Base-by-base conservation (phyloP, 164 flowering plant genomes). In the Cinnamomum chago region DNA sequence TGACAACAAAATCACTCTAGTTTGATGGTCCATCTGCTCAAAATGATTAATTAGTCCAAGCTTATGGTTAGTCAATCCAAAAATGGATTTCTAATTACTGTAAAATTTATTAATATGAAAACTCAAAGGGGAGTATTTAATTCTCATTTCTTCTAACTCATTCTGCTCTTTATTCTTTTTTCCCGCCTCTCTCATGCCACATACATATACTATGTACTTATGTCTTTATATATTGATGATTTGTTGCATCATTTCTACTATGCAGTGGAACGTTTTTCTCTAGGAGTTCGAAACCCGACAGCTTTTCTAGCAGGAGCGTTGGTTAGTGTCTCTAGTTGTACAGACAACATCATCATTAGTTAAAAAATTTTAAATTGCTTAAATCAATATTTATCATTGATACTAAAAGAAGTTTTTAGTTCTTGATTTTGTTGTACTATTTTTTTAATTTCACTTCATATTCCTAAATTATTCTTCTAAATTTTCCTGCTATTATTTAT, bases 271-370 rank as follows among this genome's bases (percentile, higher is more conserved):
- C 85, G 97, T 13, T 86, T 91, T 80, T 93, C 97, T 12, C 65
- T 92, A 70, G 97, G 97, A 83, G 90, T 89, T 73, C 84, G 98
- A 79, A 93, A 91, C 73, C 93, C 98, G 27, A 91, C 95, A 67
- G 86, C 92, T 80, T 93, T 93, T 79, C 79, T 93, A 3, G 97
- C 97, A 73, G 97, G 97, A 60, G 86, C 96, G 40, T 28, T 87
- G 95, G 98, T 90, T 25, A 79, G 90, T 89, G 64, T 5, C 51
- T 68, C 69, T 30, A 17, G 12, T 5, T 66, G 14, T 52, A 14
- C 58, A 52, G 17, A 52, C 18, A 17, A 52, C 58, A 7, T 52
- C 14, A 17, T 17, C 58, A 52, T 13, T 52, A 13, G 58, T 14
- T 20, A 62, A 30, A 30, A 4, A 3, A 3, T 0, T 30, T 30